Evolutionary conservation across 805 yeast genomes (phyloP), one percentile per base, ranked within the genome.

Genomic region (Ogataea trehaloabstinens): DNA sequence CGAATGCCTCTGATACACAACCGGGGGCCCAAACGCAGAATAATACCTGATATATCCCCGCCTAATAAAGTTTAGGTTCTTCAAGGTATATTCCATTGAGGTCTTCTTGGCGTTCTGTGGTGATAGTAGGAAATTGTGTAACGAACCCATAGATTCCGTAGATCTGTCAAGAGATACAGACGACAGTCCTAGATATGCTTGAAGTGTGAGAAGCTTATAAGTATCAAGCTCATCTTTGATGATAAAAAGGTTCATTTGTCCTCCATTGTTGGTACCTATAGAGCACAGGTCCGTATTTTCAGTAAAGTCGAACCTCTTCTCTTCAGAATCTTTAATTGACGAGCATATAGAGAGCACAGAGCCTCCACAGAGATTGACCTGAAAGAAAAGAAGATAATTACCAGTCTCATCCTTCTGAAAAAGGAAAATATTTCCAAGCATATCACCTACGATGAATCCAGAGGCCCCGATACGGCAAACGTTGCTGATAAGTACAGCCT

Each of bases 391-490:
- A 15, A 28, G 13, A 16, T 8, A n/a, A 15, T 15, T 24, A 13
- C 32, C 19, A 16, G 15, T 22, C 4, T 6, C 12, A 8, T n/a
- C 30, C 10, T 11, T 12, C 17, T 37, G 42, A 12, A 40, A 24
- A 6, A 52, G 24, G 16, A 43, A 49, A 2, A 56, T 10, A 30
- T 57, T 57, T 2, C 62, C 62, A 13, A 51, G 30, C 5, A 48
- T 4, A 40, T 57, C 62, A 19, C 60, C 57, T 17, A 52, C 41
- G 0, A 49, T 21, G 5, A 57, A 12, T 6, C 46, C 41, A 34
- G 53, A 45, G 8, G 31, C 32, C 11, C 45, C 45, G 20, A 48
- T 22, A 1, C 30, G 34, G 8, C 31, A 36, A 19, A 51, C 19
- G 5, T 35, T 35, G 6, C 48, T 40, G 4, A 41, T 40, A n/a